Evolutionary conservation across 2,329 filamentous ascomycete species (phyloP).

Genomic region (Cladosporium cucumerinum): DNA sequence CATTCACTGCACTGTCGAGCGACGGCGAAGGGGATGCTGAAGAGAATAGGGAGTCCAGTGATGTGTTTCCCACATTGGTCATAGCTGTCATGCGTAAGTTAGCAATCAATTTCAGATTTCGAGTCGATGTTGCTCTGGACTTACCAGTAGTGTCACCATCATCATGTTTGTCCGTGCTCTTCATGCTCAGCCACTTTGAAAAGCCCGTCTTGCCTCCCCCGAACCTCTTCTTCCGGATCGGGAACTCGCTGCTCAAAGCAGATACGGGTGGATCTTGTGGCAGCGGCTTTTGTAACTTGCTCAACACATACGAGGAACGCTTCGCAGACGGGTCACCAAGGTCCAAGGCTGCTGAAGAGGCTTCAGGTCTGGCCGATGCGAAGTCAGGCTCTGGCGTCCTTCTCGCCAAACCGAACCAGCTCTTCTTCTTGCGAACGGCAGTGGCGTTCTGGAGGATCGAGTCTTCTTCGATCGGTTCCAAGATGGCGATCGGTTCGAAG

Average conservation of each 20-base stretch:
- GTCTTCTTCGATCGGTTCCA: conserved; percentile 31
- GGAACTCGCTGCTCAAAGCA: conserved; percentile 42
- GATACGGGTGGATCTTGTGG: conserved; percentile 30
- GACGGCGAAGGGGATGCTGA: conserved; percentile 37
- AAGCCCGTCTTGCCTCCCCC: conserved; percentile 45
- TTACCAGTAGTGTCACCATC: conserved; percentile 22
- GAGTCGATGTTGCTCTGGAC: background rate
- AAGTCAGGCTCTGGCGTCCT: conserved; percentile 22
- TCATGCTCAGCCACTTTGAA: conserved; percentile 53
- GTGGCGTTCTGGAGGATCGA: conserved; percentile 23
- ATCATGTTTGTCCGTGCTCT: conserved; percentile 33
- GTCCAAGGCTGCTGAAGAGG: conserved; percentile 10
- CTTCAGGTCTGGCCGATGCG: conserved; percentile 1
- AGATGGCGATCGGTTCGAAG: conserved; percentile 21
- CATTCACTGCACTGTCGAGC: conserved; percentile 45
- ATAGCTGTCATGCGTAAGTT: conserved; percentile 20
- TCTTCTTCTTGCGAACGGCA: conserved; percentile 41
- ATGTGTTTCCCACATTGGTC: conserved; percentile 25
- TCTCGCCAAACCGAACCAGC: conserved; percentile 43
- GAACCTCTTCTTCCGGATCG: conserved; percentile 39
- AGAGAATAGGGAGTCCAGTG: conserved; percentile 32
- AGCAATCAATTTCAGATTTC: background rate
- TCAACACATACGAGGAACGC: conserved; percentile 21
- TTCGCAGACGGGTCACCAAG: conserved; percentile 23
- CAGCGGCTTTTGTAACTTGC: conserved; percentile 31